Percentiles rank a stretch among this genome's conserved stretches.
Conservation (phyloP, 2,329 filamentous ascomycete genomes). For the Aspergillus transmontanensis region DNA sequence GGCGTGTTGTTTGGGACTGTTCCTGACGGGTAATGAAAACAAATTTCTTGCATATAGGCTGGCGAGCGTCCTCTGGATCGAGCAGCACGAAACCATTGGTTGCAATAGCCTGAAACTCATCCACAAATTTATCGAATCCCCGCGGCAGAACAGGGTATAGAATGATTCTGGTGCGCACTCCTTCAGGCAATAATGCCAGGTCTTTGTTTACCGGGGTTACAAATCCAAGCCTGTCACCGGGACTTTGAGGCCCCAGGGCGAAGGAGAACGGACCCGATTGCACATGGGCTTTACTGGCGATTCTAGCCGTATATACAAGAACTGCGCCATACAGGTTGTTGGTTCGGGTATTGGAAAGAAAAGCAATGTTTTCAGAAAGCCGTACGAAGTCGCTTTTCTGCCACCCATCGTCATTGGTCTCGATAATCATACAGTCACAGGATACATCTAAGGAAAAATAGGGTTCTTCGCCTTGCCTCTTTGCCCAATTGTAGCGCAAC, state of each 20-base stretch:
- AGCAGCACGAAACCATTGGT: background rate
- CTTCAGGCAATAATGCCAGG: background rate
- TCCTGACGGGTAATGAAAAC: too few species aligned
- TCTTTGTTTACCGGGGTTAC: background rate
- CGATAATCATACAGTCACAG: background rate
- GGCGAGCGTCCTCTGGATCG: background rate
- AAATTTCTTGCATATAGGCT: background rate
- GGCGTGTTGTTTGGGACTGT: too few species aligned
- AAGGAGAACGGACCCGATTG: conserved; percentile 14
- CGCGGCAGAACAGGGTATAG: background rate
- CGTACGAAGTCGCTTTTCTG: conserved; percentile 2
- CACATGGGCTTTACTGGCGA: conserved; percentile 4
- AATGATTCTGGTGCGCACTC: conserved; percentile 9
- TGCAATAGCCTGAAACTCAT: background rate
- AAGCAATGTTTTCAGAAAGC: background rate
- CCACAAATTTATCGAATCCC: background rate
- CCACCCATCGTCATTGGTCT: conserved; percentile 10
- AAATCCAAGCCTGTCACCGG: background rate
- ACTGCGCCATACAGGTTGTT: background rate
- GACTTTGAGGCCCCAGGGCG: conserved; percentile 1
- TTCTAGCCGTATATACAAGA: background rate
- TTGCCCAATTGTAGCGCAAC: background rate
- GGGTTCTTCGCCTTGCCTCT: background rate
- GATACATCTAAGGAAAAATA: background rate
- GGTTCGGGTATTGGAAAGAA: background rate